Conservation (phyloP, 306 rosid species). For the Mucuna pruriens region DNA sequence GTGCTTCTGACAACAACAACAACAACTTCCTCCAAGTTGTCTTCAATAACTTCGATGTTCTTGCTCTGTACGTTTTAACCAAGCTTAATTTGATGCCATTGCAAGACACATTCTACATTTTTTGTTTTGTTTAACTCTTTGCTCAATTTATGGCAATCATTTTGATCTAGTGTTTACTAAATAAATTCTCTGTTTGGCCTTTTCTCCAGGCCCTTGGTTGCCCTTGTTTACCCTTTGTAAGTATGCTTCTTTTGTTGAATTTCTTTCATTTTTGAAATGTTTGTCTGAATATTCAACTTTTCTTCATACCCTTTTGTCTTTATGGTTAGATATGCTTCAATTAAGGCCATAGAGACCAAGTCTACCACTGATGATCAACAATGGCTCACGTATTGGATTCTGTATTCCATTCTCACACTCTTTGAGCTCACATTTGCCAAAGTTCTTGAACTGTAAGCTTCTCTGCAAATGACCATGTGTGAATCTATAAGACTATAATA, state of each 20-base stretch:
- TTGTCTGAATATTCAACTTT: neutral
- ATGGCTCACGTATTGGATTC: conserved; percentile 98
- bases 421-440: conserved; percentile 94
- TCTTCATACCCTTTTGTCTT: neutral
- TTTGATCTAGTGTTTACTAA: neutral
- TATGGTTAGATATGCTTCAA: conserved; percentile 70
- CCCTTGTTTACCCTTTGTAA: conserved; percentile 91
- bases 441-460: conserved; percentile 71
- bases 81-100: neutral
- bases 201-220: conserved; percentile 73
- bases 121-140: neutral
- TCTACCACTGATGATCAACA: conserved; percentile 81
- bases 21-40: conserved; percentile 75
- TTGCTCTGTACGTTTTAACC: conserved; percentile 64
- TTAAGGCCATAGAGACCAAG: conserved; percentile 86
- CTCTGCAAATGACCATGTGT: neutral
- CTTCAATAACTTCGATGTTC: conserved; percentile 82
- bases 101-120: neutral
- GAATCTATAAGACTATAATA: too few relatives aligned
- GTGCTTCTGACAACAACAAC: conserved; percentile 42
- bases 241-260: conserved; percentile 33
- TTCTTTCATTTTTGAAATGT: neutral
- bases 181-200: neutral
- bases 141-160: neutral
- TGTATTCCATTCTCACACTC: conserved; percentile 81